phyloP scores from a whole-genome alignment of 441 rosid species.

The Aquilaria agallochum region DNA sequence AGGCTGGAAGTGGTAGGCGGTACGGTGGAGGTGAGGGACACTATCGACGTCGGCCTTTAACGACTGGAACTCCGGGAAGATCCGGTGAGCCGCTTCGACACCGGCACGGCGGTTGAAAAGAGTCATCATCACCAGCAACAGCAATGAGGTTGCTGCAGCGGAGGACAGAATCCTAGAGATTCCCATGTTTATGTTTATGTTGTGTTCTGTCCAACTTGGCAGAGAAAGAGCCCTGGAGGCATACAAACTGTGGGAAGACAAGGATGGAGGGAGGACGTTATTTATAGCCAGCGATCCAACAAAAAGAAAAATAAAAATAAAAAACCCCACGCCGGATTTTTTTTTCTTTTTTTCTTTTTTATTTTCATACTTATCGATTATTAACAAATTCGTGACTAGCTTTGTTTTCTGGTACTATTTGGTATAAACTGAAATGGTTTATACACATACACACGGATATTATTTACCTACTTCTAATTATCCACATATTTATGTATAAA shows the following conservation, averaged over 20 bases:
- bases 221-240: too few species aligned
- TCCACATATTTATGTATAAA: too few species aligned
- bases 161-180: too few species aligned
- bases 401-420: too few species aligned
- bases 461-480: too few species aligned
- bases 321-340: not conserved
- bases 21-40: slow-evolving; percentile 29
- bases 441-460: too few species aligned
- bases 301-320: too few species aligned
- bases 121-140: slow-evolving; percentile 8
- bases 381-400: not conserved
- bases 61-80: slow-evolving; percentile 31
- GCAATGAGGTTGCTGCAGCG: too few species aligned
- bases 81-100: slow-evolving; percentile 30
- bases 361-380: not conserved
- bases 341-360: not conserved
- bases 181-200: too few species aligned
- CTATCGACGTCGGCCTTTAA: slow-evolving; percentile 12
- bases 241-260: too few species aligned
- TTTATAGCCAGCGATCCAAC: not conserved
- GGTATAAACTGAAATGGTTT: too few species aligned
- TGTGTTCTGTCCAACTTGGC: too few species aligned
- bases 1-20: slow-evolving; percentile 77
- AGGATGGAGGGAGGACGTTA: not conserved
- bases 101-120: not conserved